Evolutionary conservation across 2,329 filamentous ascomycete species (phyloP).

Genomic region (Ophiocordyceps camponoti-rufipedis): DNA sequence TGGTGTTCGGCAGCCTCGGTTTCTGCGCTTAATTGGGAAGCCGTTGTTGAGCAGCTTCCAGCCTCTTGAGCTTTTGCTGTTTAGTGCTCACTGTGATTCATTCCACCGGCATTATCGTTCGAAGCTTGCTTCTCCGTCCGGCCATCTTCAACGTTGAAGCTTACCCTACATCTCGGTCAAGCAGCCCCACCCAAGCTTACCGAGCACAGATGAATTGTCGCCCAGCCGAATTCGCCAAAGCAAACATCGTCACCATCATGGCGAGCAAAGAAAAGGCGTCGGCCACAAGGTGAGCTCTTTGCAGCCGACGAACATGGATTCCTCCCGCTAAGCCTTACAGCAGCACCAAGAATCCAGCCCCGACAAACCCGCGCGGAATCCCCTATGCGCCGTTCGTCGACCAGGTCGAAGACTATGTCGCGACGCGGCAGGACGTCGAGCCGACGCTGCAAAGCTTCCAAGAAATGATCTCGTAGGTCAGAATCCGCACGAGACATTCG

Average conservation of each 20-base stretch:
- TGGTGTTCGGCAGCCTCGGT: background rate
- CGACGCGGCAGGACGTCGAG: constrained; percentile 62
- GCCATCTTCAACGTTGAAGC: background rate
- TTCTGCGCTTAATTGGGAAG: too few relatives aligned
- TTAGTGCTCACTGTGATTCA: too few relatives aligned
- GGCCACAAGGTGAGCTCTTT: constrained; percentile 13
- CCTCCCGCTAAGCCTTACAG: background rate
- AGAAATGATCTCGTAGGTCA: constrained; percentile 75
- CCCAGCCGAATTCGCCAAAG: constrained; percentile 3
- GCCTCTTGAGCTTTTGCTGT: too few relatives aligned
- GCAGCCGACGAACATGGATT: background rate
- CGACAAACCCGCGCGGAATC: constrained; percentile 67
- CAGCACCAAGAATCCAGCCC: constrained; percentile 26
- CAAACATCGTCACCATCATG: constrained; percentile 13
- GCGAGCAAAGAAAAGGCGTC: constrained; percentile 21
- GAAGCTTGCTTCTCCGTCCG: background rate
- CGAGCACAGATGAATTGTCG: constrained; percentile 12
- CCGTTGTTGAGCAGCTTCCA: background rate
- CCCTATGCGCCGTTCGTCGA: constrained; percentile 74
- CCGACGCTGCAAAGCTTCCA: constrained; percentile 67
- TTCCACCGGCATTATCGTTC: background rate
- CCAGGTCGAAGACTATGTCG: constrained; percentile 75
- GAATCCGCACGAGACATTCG: background rate
- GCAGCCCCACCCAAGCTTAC: constrained; percentile 8
- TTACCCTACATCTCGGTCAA: constrained; percentile 2